Evolutionary conservation across 2,329 filamentous ascomycete species (phyloP).

Genomic region (Lojkania enalia): DNA sequence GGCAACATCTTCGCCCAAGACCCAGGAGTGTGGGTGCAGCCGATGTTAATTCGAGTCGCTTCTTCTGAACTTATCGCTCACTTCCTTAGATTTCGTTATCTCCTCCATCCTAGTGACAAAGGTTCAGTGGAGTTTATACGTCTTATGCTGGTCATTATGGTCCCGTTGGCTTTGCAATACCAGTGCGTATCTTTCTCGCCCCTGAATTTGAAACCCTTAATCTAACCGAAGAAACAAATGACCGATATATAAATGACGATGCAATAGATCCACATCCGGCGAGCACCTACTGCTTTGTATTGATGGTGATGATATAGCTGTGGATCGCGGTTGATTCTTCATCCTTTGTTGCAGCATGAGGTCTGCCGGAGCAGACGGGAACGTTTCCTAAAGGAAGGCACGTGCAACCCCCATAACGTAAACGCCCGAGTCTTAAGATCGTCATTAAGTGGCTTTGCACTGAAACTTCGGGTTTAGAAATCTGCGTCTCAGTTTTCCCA

Average conservation of each 20-base stretch:
- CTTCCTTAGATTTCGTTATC: too few species aligned
- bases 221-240: conserved; percentile 11
- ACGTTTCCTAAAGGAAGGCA: conserved; percentile 30
- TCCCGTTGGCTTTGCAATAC: too few species aligned
- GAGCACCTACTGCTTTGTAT: conserved; percentile 13
- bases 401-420: conserved; percentile 25
- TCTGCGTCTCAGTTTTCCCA: conserved; percentile 12
- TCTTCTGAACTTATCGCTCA: too few species aligned
- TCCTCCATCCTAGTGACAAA: too few species aligned
- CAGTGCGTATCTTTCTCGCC: neutral
- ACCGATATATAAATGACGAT: conserved; percentile 13
- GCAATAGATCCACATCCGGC: conserved; percentile 8
- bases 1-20: too few species aligned
- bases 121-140: too few species aligned
- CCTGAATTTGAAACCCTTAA: conserved; percentile 4
- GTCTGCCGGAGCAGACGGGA: conserved; percentile 40
- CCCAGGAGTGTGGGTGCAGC: too few species aligned
- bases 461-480: conserved; percentile 22
- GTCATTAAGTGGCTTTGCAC: conserved; percentile 27
- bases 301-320: conserved; percentile 17
- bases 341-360: conserved; percentile 18
- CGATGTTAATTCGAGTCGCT: too few species aligned
- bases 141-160: too few species aligned
- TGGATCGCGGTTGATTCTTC: conserved; percentile 14
- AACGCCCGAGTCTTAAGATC: conserved; percentile 19